Base-by-base conservation (phyloP, 140 eudicot genomes). In the Anethum foeniculum region DNA sequence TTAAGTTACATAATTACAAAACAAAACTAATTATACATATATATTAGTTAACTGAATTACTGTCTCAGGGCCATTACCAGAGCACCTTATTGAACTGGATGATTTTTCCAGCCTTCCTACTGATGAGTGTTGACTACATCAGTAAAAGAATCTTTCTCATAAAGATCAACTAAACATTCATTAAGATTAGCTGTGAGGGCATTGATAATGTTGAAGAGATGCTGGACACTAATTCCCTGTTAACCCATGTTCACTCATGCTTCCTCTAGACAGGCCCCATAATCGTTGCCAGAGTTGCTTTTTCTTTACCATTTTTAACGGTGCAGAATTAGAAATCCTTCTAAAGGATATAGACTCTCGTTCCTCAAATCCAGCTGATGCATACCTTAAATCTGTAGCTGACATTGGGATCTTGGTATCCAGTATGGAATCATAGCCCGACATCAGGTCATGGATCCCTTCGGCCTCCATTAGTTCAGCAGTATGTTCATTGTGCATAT, bases 291-390 rank as follows among this genome's bases (percentile, higher is more conserved):
- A 96, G 62, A 91, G 91, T 54, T 44, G 83, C 78, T 81, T 86
- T 81, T 82, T 91, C 73, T 85, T 85, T 74, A 88, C 91, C 93
- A 85, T 84, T 79, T 86, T 86, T 82, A 96, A 32, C 56, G 99
- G 99, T 48, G 96, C 98, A 5, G 98, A 96, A 71, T 90, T 91
- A 41, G 75, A 93, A 56, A 88, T 86, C 56, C 97, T 80, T 89
- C 95, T 84, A 38, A 88, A 93, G 43, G 92, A 93, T 69, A 84
- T 87, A 27, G 89, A 87, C 81, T 93, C 97, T 77, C 41, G 73
- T 77, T 85, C 96, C 82, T 78, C 88, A 58, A 77, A 77, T 3
- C 84, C 80, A 11, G 76, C 91, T 18, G 89, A 82, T 14, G 75
- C 83, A 47, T 91, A 71, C 85, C 82, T 86, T 80, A 94, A 77